phyloP scores from a whole-genome alignment of 2,329 filamentous ascomycete genomes.

The Sclerotinia glacialis region DNA sequence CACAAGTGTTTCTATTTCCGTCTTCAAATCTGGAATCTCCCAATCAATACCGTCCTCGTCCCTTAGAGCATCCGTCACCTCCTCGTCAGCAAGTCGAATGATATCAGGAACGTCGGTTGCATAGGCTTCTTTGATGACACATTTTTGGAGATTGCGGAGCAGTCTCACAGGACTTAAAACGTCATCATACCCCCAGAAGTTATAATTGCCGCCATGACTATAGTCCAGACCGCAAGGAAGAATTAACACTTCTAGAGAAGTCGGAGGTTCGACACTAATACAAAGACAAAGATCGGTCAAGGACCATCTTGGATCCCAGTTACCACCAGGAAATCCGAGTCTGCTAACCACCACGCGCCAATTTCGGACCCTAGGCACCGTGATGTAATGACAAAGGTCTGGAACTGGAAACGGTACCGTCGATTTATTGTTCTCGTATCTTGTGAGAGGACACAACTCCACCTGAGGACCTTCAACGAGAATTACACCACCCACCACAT shows the following conservation, averaged over 20 bases:
- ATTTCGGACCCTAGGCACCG: background rate
- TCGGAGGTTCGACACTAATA: background rate
- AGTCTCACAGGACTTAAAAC: conserved; percentile 4
- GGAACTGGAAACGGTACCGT: background rate
- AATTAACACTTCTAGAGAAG: background rate
- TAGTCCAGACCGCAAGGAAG: background rate
- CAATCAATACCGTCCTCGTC: background rate
- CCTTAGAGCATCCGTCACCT: background rate
- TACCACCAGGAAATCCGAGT: background rate
- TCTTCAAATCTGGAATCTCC: background rate
- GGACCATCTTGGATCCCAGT: background rate
- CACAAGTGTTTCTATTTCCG: background rate
- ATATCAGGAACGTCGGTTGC: conserved; percentile 9
- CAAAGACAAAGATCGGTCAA: conserved; percentile 1
- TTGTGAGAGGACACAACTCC: conserved; percentile 16
- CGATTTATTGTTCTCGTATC: background rate
- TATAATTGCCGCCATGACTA: background rate
- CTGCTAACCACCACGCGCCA: conserved; percentile 17
- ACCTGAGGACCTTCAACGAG: background rate
- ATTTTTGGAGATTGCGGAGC: conserved; percentile 3
- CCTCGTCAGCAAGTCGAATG: background rate
- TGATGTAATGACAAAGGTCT: background rate
- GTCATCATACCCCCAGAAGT: background rate
- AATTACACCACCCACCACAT: background rate
- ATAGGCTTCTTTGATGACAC: background rate